Conservation (phyloP, 2,329 filamentous ascomycete species). For the Rhynchosporium graminicola region DNA sequence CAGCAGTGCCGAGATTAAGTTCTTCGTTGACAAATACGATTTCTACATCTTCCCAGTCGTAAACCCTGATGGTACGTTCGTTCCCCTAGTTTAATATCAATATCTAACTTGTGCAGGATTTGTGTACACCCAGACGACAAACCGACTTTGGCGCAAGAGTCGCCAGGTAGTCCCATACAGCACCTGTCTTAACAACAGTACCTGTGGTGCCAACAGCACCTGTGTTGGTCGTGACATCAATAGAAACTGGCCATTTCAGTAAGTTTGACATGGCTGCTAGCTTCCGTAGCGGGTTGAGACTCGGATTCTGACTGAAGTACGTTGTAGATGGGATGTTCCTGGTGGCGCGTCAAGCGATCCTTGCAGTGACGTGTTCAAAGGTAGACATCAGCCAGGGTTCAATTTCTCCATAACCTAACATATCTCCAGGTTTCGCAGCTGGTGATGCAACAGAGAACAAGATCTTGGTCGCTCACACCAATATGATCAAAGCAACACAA, state of each 20-base stretch:
- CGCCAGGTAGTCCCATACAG: constrained; percentile 43
- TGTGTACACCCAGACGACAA: constrained; percentile 55
- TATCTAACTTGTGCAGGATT: constrained; percentile 42
- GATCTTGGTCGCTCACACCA: constrained; percentile 50
- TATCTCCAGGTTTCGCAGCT: constrained; percentile 41
- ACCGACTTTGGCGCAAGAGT: constrained; percentile 65
- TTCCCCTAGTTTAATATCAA: too few species aligned
- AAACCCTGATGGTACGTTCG: constrained; percentile 55
- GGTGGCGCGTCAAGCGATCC: constrained; percentile 53
- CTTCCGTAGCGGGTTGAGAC: not conserved
- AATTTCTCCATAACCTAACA: not conserved
- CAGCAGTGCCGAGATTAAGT: constrained; percentile 42
- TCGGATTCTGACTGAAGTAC: not conserved
- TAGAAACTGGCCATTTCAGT: constrained; percentile 55
- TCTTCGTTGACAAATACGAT: constrained; percentile 62
- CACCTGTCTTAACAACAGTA: too few species aligned
- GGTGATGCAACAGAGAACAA: constrained; percentile 55
- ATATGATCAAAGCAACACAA: constrained; percentile 45
- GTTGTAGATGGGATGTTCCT: constrained; percentile 45
- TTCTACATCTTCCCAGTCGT: constrained; percentile 65
- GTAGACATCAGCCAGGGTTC: constrained; percentile 16
- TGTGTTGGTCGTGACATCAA: constrained; percentile 58
- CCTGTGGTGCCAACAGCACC: constrained; percentile 37
- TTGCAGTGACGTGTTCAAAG: constrained; percentile 51
- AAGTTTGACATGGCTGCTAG: not conserved